Base-by-base conservation (phyloP, 148 eudicot species). In the Polygonum maritimum region DNA sequence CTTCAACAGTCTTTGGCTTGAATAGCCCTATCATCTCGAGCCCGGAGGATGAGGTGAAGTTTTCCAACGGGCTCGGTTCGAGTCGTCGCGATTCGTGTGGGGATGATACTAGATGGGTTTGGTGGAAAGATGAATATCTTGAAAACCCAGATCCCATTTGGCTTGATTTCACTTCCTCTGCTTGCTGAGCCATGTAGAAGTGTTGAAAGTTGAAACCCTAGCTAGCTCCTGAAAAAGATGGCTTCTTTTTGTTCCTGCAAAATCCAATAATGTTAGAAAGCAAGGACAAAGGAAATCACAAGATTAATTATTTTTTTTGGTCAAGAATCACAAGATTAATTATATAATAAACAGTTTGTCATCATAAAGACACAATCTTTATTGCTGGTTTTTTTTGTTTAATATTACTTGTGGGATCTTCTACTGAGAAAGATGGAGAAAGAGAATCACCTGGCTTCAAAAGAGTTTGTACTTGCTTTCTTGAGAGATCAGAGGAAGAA, bases 161-260 rank as follows among this genome's bases (percentile, higher is more conserved):
- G 39, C 75, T 80, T 63, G 75, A 65, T 75, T 76, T 76, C 71
- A 78, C 79, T 79, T 84, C 84, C 48, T 80, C 74, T 48, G 39
- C 18, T 73, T 73, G 75, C 14, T 73, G 10, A 73, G 75, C 69
- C 74, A 78, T 55, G 15, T 76, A 44, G 35, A 70, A 9, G 21
- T 19, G 21, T 10, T 13, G 6, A 26, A 26, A 26, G 1, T 7
- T 12, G 21, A 67, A 67, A 36, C 71, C 71, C 71, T 35, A 67
- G 19, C 10, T 36, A 15, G 1, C 47, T 44, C 6, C 10, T 7
- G 11, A 1, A 44, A 44, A 44, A 7, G 47, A 9, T 44, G 9
- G 47, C 47, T 44, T 44, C 47, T 44, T 44, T 44, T 11, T 67
- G 71, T 67, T 41, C 44, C 71, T 67, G 71, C 44, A 65, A 33